Evolutionary conservation across 2,329 filamentous ascomycete genomes (phyloP).

Genomic region (Claviceps cyperi): DNA sequence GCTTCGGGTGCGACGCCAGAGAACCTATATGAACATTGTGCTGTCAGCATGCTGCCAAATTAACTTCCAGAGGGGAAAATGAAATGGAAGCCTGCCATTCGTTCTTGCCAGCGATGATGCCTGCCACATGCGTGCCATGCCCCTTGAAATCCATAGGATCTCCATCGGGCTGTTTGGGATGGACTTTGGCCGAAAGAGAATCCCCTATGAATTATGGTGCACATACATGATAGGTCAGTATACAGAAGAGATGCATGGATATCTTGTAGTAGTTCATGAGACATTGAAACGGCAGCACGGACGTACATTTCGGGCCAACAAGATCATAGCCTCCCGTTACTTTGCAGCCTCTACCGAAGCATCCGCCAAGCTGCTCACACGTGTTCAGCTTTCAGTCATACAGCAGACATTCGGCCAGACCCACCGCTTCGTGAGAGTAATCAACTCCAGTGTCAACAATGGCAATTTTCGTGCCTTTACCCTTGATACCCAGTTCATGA

Average conservation of each 20-base stretch:
- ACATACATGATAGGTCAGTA: neutral
- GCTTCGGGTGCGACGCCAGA: conserved; percentile 31
- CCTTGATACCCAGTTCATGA: conserved; percentile 22
- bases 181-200: conserved; percentile 2
- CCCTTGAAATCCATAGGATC: conserved; percentile 11
- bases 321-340: conserved; percentile 24
- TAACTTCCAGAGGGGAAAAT: neutral
- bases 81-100: conserved; percentile 13
- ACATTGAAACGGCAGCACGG: neutral
- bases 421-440: conserved; percentile 24
- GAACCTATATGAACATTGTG: conserved; percentile 17
- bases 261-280: neutral
- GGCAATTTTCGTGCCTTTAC: conserved; percentile 23
- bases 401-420: neutral
- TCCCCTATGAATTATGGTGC: neutral
- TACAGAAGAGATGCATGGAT: neutral
- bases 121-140: conserved; percentile 22
- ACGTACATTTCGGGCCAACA: conserved; percentile 19
- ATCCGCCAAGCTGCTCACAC: conserved; percentile 20
- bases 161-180: conserved; percentile 19
- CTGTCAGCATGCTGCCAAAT: neutral
- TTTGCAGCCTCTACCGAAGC: conserved; percentile 25
- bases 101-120: conserved; percentile 32
- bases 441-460: conserved; percentile 26
- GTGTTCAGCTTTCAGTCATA: neutral